These are phyloP conservation scores for Crotalaria pallida DNA, from an alignment of 306 rosid genomes.

Conservation along the genomic window DNA sequence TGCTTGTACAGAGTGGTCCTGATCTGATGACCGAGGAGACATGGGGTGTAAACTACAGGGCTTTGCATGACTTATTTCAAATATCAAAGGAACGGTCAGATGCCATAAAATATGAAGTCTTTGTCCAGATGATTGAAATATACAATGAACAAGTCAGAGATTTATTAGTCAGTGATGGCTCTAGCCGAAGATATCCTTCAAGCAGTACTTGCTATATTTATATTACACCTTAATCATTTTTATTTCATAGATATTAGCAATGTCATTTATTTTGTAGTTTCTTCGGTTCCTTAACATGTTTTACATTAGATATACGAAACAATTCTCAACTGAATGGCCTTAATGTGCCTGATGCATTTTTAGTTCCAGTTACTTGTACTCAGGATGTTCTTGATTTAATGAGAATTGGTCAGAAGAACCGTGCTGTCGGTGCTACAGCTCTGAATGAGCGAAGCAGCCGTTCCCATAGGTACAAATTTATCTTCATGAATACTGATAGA, in stretches of 20 bases:
- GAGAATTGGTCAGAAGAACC: constrained; percentile 84
- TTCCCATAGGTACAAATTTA: constrained; percentile 67
- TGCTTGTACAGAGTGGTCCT: constrained; percentile 76
- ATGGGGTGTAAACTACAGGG: constrained; percentile 97
- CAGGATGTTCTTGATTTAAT: constrained; percentile 86
- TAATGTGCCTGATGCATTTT: constrained; percentile 91
- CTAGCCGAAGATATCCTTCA: constrained; percentile 95
- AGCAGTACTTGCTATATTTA: not conserved
- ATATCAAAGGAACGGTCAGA: constrained; percentile 63
- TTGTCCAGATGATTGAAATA: constrained; percentile 96
- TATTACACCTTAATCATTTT: constrained; percentile 4
- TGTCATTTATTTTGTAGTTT: not conserved
- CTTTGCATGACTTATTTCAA: constrained; percentile 81
- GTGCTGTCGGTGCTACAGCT: constrained; percentile 97
- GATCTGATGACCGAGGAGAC: constrained; percentile 80
- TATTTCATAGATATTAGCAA: not conserved
- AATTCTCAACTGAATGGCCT: constrained; percentile 89
- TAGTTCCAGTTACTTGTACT: constrained; percentile 84
- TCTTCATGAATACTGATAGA: not conserved
- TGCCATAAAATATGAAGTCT: constrained; percentile 81
- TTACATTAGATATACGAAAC: constrained; percentile 89
- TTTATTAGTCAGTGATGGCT: constrained; percentile 78
- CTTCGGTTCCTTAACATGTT: constrained; percentile 47
- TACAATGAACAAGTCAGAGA: constrained; percentile 99
- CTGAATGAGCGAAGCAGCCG: constrained; percentile 95